These are phyloP conservation scores for Aeschynomene evenia DNA, from an alignment of 306 rosid species.

Conservation along the genomic window DNA sequence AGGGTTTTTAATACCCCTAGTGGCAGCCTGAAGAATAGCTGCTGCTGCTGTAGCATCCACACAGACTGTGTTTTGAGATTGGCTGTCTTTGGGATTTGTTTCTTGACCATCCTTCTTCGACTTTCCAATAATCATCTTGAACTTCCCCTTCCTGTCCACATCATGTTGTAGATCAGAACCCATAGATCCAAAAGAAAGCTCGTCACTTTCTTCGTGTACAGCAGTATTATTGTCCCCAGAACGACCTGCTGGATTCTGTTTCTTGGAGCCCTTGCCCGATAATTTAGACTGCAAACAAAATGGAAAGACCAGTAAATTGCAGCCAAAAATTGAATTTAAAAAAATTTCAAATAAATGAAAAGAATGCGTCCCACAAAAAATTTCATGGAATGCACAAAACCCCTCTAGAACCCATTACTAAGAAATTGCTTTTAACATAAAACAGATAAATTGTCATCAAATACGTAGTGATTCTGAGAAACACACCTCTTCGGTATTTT, in stretches of 20 bases:
- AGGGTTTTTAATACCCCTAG: constrained; percentile 66
- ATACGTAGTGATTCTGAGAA: constrained; percentile 11
- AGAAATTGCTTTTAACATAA: not conserved
- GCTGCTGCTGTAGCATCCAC: constrained; percentile 65
- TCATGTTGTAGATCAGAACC: constrained; percentile 49
- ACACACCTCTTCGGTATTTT: constrained; percentile 59
- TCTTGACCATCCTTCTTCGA: constrained; percentile 65
- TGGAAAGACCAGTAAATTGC: constrained; percentile 19
- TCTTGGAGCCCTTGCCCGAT: constrained; percentile 46
- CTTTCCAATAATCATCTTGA: constrained; percentile 64
- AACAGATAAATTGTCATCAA: constrained; percentile 1
- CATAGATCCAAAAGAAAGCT: constrained; percentile 41
- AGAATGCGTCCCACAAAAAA: constrained; percentile 1
- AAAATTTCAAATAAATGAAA: constrained; percentile 14
- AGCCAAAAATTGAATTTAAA: constrained; percentile 13
- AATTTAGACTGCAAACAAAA: constrained; percentile 46
- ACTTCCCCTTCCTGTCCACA: constrained; percentile 65
- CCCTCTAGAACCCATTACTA: not conserved
- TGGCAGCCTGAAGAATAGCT: constrained; percentile 87
- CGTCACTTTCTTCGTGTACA: constrained; percentile 39
- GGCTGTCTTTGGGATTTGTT: constrained; percentile 43
- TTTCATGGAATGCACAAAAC: constrained; percentile 14
- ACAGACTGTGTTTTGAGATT: constrained; percentile 40
- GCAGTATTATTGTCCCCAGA: constrained; percentile 45
- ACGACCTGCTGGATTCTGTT: constrained; percentile 39